Conservation (phyloP, 2,329 filamentous ascomycete genomes). For the Penicillium concentricum region DNA sequence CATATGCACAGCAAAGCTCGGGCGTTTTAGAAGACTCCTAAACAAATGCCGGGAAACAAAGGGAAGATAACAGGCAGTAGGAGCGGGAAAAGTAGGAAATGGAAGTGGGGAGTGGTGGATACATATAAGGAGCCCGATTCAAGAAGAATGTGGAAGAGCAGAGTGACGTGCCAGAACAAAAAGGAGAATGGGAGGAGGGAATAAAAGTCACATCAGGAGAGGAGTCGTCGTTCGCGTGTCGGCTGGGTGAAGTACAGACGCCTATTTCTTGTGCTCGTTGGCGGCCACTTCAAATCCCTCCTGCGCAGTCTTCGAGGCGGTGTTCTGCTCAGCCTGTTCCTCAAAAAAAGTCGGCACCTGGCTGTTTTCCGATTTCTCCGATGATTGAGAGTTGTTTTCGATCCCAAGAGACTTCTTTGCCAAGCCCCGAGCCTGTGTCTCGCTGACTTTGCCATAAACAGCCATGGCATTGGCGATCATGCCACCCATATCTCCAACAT, state of each 20-base stretch:
- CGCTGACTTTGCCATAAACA: conserved; percentile 89
- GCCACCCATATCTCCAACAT: conserved; percentile 90
- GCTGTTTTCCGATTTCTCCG: conserved; percentile 23
- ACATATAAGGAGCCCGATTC: neutral
- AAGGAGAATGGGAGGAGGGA: neutral
- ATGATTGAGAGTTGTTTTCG: conserved; percentile 13
- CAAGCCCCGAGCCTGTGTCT: conserved; percentile 70
- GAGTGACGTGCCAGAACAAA: conserved; percentile 3
- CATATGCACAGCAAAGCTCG: conserved; percentile 3
- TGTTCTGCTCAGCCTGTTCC: conserved; percentile 13
- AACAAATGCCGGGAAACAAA: conserved; percentile 12
- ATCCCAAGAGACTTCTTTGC: conserved; percentile 38
- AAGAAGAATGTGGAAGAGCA: neutral
- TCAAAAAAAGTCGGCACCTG: conserved; percentile 11
- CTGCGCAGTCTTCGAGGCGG: conserved; percentile 49
- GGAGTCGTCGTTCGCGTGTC: conserved; percentile 13
- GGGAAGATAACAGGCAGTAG: neutral
- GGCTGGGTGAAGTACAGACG: conserved; percentile 1
- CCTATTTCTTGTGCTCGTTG: conserved; percentile 30
- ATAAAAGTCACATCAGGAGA: conserved; percentile 5
- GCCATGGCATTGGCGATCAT: conserved; percentile 97
- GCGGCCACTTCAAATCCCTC: conserved; percentile 49
- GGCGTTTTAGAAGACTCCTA: conserved; percentile 5
- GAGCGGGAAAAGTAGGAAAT: neutral
- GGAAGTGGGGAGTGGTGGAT: neutral